Evolutionary conservation across 495 filamentous ascomycete genomes (phyloP), one percentile per base, ranked within the genome.

Genomic region (Talaromyces borbonicus): DNA sequence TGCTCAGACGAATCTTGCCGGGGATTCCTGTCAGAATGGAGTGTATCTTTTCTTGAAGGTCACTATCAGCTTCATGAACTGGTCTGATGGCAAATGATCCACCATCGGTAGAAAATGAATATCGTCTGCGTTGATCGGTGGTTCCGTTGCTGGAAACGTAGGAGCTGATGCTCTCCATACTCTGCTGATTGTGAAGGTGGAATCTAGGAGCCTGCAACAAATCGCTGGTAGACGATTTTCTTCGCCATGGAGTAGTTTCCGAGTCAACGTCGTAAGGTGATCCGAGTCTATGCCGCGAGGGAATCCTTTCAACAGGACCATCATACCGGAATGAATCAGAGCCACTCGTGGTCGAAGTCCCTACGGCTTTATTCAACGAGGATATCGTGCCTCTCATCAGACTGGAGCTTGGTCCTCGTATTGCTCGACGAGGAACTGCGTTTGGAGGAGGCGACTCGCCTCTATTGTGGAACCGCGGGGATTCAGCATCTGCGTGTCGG

Each of bases 21-120:
- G 89, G 87, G 24, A 98, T 80, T 8, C 73, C 80, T 36, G 81
- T 79, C 7, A 98, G 72, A 38, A 98, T 85, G 15, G 84, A 80
- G 58, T 77, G 84, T 37, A 98, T 89, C 50, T 90, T 87, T 43
- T 84, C 78, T 54, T 94, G 87, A 3, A 98, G 71, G 29, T 84
- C 78, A 47, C 84, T 81, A 30, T 78, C 7, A 58, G 57, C 54
- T 71, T 71, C 32, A 59, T 63, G 16, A 56, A 54, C 18, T 55
- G 54, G 30, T 58, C 67, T 11, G 47, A 47, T 24, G 55, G 59
- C 36, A 61, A 46, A 46, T 9, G 43, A 46, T 3, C 43, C 43
- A 19, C 43, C 43, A 16, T 46, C 43, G 6, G 43, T 46, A 31
- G 43, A 46, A 15, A 46, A 46, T 23, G 43, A 46, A 36, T 33